These are phyloP conservation scores for Ophiostoma himal-ulmi DNA, from an alignment of 2,329 filamentous ascomycete genomes.

Conservation along the genomic window DNA sequence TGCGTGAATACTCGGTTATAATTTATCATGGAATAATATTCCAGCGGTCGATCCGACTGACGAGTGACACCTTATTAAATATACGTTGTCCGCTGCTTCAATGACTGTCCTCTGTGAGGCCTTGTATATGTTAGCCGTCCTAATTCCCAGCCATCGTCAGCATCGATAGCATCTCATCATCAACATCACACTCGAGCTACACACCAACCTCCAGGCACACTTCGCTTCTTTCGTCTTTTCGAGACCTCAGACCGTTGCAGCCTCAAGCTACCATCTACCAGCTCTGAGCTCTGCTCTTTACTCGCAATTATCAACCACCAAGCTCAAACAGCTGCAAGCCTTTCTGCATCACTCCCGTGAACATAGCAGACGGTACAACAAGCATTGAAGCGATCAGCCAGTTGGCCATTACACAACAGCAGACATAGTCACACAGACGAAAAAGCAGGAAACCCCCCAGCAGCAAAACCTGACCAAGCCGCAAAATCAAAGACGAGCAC, in stretches of 20 bases:
- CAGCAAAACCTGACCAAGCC: background rate
- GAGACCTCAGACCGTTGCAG: background rate
- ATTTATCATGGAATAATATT: constrained; percentile 1
- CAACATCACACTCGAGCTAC: background rate
- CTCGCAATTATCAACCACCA: background rate
- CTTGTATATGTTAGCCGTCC: background rate
- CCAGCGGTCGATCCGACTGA: background rate
- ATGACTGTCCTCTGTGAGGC: background rate
- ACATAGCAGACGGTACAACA: background rate
- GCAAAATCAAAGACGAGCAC: background rate
- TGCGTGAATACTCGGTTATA: constrained; percentile 1
- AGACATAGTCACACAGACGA: background rate
- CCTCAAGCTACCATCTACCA: background rate
- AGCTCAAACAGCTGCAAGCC: background rate
- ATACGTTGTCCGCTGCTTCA: background rate
- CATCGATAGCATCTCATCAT: background rate
- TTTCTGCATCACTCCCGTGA: background rate
- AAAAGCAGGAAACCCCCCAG: background rate
- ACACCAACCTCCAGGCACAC: background rate
- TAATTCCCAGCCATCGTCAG: background rate
- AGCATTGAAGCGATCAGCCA: background rate
- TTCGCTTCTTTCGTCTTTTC: background rate
- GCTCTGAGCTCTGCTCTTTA: background rate
- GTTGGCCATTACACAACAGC: background rate
- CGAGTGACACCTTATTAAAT: constrained; percentile 2